A percentile compares a stretch with the other conserved stretches of the same genome.
These are phyloP conservation scores for Mucor mucedo DNA, from an alignment of 371 early-diverging fungal species.

Conservation along the genomic window DNA sequence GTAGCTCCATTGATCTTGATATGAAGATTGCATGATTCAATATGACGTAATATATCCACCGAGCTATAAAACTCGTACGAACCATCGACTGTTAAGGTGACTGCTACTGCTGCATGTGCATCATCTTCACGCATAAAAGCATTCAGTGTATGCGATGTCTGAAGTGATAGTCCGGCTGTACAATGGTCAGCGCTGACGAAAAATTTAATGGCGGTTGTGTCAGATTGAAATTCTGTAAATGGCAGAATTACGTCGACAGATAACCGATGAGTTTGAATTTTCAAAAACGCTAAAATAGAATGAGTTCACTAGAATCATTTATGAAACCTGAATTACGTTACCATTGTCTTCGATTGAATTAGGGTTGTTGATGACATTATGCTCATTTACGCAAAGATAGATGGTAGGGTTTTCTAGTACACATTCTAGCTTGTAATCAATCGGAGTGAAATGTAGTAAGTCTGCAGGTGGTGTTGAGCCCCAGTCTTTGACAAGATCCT, in stretches of 20 bases:
- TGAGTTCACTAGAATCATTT: background rate
- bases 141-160: constrained; percentile 74
- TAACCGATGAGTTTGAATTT: constrained; percentile 53
- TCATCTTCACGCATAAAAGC: constrained; percentile 67
- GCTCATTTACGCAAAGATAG: constrained; percentile 78
- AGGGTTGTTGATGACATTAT: constrained; percentile 83
- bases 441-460: constrained; percentile 73
- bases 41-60: constrained; percentile 56
- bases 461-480: constrained; percentile 61
- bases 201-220: constrained; percentile 61
- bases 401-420: constrained; percentile 60
- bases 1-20: constrained; percentile 69
- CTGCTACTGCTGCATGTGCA: constrained; percentile 59
- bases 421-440: constrained; percentile 64
- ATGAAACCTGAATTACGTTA: constrained; percentile 30
- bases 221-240: constrained; percentile 65
- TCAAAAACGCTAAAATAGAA: constrained; percentile 60
- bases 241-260: constrained; percentile 58
- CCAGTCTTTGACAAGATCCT: constrained; percentile 81
- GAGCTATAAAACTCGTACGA: constrained; percentile 67
- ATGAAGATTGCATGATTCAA: constrained; percentile 68
- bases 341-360: constrained; percentile 79
- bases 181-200: constrained; percentile 62
- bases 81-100: constrained; percentile 59
- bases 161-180: constrained; percentile 61